Conservation (phyloP, 2,329 filamentous ascomycete species). For the Plectosphaerella plurivora region DNA sequence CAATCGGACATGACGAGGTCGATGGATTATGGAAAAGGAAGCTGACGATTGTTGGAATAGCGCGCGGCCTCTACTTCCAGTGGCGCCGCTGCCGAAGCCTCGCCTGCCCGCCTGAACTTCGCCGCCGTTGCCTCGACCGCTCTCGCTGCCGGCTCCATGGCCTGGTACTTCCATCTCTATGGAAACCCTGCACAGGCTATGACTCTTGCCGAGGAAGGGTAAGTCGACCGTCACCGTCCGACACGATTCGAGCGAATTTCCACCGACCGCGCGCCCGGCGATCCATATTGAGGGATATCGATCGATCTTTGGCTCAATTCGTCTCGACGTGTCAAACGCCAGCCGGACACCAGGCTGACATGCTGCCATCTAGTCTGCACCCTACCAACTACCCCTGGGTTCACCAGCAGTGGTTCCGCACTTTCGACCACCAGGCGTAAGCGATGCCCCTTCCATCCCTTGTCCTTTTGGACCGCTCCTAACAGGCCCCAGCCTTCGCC, state of each 20-base stretch:
- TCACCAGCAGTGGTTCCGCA: slow-evolving; percentile 86
- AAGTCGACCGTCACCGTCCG: slow-evolving; percentile 42
- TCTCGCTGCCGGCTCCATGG: slow-evolving; percentile 81
- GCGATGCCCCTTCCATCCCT: slow-evolving; percentile 27
- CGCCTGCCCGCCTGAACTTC: slow-evolving; percentile 78
- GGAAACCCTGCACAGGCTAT: slow-evolving; percentile 82
- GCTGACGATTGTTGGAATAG: slow-evolving; percentile 40
- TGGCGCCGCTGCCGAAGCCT: slow-evolving; percentile 63
- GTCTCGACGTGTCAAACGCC: neutral
- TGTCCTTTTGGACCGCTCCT: slow-evolving; percentile 6
- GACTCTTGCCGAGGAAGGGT: slow-evolving; percentile 97
- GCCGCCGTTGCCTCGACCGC: slow-evolving; percentile 83
- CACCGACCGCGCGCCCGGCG: slow-evolving; percentile 1
- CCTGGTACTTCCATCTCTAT: slow-evolving; percentile 97
- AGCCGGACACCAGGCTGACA: slow-evolving; percentile 1
- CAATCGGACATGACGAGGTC: neutral
- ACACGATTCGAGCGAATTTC: slow-evolving; percentile 4
- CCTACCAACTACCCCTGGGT: slow-evolving; percentile 93
- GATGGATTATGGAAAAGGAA: slow-evolving; percentile 14
- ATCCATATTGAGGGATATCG: slow-evolving; percentile 12
- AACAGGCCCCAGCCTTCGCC: slow-evolving; percentile 67
- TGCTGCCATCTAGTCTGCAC: slow-evolving; percentile 64
- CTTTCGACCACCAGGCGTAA: slow-evolving; percentile 95
- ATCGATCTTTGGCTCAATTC: neutral
- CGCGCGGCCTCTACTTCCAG: slow-evolving; percentile 70